Percentiles rank a stretch among this genome's conserved stretches.
Evolutionary conservation across 2,329 filamentous ascomycete species (phyloP).

Genomic region (Talaromyces sp.): DNA sequence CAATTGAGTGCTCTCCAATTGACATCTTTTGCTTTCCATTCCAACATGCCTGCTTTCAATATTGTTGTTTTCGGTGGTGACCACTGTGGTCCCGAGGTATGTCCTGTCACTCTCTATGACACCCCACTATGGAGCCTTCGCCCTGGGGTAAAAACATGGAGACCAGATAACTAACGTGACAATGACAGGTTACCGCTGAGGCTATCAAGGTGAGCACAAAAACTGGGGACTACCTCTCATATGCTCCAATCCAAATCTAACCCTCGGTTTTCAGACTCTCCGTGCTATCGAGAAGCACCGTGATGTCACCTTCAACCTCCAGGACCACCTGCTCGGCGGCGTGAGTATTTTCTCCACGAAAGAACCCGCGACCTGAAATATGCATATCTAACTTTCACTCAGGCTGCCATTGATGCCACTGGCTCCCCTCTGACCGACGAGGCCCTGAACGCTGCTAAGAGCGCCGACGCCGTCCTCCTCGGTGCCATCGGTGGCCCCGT

Average conservation of each 20-base stretch:
- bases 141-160: conserved; percentile 4
- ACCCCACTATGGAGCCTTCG: background rate
- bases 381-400: conserved; percentile 5
- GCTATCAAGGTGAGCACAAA: conserved; percentile 70
- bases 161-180: conserved; percentile 10
- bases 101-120: conserved; percentile 25
- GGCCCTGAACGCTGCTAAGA: conserved; percentile 79
- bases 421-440: conserved; percentile 79
- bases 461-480: conserved; percentile 85
- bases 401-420: conserved; percentile 87
- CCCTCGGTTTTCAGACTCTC: conserved; percentile 62
- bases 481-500: conserved; percentile 92
- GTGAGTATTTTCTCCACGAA: conserved; percentile 59
- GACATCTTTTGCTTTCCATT: conserved; percentile 9
- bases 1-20: conserved; percentile 21
- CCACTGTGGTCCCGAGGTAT: conserved; percentile 82
- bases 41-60: conserved; percentile 69
- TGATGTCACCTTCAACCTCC: conserved; percentile 80
- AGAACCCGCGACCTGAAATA: too few species aligned
- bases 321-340: conserved; percentile 87
- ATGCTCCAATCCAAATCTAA: conserved; percentile 1
- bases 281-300: conserved; percentile 74
- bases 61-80: conserved; percentile 83
- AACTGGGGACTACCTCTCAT: background rate
- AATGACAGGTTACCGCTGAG: conserved; percentile 72